Base-by-base conservation (phyloP, 768 basidiomycete species). In the Mycena kentingensis region DNA sequence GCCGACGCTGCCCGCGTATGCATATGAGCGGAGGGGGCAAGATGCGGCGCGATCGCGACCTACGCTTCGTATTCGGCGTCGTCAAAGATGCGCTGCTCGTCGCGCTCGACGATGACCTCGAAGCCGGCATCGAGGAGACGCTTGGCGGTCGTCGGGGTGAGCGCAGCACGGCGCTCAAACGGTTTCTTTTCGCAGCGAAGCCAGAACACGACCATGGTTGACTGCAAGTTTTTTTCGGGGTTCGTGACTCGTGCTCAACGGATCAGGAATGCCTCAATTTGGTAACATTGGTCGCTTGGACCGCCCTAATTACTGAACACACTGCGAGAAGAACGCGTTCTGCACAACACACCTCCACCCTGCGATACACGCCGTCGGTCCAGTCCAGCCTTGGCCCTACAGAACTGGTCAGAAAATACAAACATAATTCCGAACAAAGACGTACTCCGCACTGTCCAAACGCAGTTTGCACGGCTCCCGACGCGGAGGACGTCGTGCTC, bases 121-220 rank as follows among this genome's bases (percentile, higher is more conserved):
- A 98, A 98, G 32, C 94, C 93, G 38, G 85, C 85, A 62, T 90
- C 87, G 67, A 98, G 84, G 54, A 98, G 83, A 59, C 78, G 81
- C 72, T 90, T 92, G 61, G 95, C 85, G 0, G 91, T 95, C 21
- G 89, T 87, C 3, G 97, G 97, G 11, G 94, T 96, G 58, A 98
- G 77, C 7, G 95, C 95, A 25, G 94, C 85, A 41, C 97, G 90
- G 50, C 84, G 84, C 71, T 99, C 97, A 58, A 95, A 94, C 57
- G 85, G 81, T 70, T 98, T 99, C 68, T 87, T 97, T 77, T 99
- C 97, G 76, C 94, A 97, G 61, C 97, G 87, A 36, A 99, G 82
- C 96, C 96, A 99, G 62, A 99, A 80, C 13, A 70, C 61, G 27
- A 71, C 73, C 47, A 71, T 76, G 63, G 82, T 62, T 83, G 38